Conservation (phyloP, 1,139 yeast genomes). For the Blastobotrys buckinghamii region DNA sequence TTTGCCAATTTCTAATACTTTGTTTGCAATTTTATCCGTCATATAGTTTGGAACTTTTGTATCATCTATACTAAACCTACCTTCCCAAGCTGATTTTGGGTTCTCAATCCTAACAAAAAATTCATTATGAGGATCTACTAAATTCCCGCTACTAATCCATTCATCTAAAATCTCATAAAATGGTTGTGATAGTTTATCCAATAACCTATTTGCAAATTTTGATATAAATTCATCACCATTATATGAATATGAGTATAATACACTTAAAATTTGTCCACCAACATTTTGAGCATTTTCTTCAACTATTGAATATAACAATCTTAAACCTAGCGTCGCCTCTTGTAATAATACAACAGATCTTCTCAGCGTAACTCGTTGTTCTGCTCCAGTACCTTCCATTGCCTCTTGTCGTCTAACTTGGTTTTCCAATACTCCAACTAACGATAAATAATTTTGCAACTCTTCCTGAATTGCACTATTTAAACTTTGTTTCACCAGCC, state of each 20-base stretch:
- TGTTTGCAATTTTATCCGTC: conserved; percentile 41
- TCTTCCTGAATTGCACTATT: conserved; percentile 50
- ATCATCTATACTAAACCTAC: conserved; percentile 29
- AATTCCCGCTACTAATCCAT: conserved; percentile 69
- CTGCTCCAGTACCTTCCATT: conserved; percentile 14
- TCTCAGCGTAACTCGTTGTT: conserved; percentile 32
- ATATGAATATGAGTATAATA: conserved; percentile 45
- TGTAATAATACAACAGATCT: conserved; percentile 42
- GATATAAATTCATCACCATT: conserved; percentile 60
- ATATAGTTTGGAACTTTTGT: conserved; percentile 58
- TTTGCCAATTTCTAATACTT: conserved; percentile 72
- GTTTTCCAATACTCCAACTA: conserved; percentile 49
- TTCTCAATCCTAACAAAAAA: conserved; percentile 48
- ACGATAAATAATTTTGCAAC: conserved; percentile 48
- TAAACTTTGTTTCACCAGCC: conserved; percentile 59
- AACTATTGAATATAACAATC: conserved; percentile 46
- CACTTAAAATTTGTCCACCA: conserved; percentile 55
- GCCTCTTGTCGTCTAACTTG: conserved; percentile 26
- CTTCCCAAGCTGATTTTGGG: conserved; percentile 28
- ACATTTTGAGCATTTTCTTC: conserved; percentile 34
- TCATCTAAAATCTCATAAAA: conserved; percentile 55
- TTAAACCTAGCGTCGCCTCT: conserved; percentile 48
- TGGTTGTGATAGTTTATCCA: conserved; percentile 48
- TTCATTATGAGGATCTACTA: conserved; percentile 52
- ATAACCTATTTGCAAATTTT: conserved; percentile 41